Evolutionary conservation across 768 basidiomycete species (phyloP).

Genomic region (Chalciporus chontae): DNA sequence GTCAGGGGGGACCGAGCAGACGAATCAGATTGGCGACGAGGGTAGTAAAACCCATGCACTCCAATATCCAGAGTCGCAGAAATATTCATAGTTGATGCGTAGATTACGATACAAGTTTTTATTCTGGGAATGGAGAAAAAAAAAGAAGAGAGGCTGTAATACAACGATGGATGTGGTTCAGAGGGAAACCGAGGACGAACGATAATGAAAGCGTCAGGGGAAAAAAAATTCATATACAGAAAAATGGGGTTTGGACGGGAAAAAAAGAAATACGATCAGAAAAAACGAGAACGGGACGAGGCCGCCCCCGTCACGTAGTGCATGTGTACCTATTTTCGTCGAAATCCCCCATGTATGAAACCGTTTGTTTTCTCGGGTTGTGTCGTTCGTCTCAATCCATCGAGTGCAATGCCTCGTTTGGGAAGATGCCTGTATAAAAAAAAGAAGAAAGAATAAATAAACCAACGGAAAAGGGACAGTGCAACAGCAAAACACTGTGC

Average conservation of each 20-base stretch:
- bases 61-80: not conserved
- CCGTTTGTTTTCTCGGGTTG: constrained; percentile 9
- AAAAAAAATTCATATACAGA: constrained; percentile 11
- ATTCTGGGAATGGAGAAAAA: too few species aligned
- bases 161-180: constrained; percentile 13
- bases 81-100: constrained; percentile 33
- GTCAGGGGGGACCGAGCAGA: too few species aligned
- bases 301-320: too few species aligned
- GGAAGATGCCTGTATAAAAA: constrained; percentile 28
- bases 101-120: constrained; percentile 31
- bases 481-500: constrained; percentile 14
- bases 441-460: constrained; percentile 31
- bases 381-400: constrained; percentile 15
- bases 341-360: constrained; percentile 10
- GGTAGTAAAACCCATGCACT: too few species aligned
- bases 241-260: constrained; percentile 8
- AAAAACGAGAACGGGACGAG: not conserved
- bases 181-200: constrained; percentile 3
- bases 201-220: not conserved
- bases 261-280: constrained; percentile 5
- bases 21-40: too few species aligned
- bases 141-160: too few species aligned
- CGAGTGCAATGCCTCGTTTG: constrained; percentile 17
- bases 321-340: constrained; percentile 8
- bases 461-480: constrained; percentile 20